Evolutionary conservation across 169 alveolate genomes (phyloP).

Genomic region (Eimeria brunetti): DNA sequence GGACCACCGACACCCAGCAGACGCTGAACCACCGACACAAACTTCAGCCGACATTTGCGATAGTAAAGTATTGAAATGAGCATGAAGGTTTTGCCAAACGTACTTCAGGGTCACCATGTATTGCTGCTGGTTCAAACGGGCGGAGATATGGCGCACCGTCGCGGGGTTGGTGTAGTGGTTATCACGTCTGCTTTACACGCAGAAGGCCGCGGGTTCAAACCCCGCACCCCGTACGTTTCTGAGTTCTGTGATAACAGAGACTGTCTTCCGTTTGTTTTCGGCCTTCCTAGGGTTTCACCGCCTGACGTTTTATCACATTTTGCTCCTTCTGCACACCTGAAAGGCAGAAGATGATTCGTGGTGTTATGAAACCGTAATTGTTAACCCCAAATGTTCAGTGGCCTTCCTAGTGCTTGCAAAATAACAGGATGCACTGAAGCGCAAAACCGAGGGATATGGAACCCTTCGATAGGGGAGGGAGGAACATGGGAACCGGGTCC

Average conservation of each 20-base stretch:
- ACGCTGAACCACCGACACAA: neutral
- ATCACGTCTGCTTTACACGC: slow-evolving; percentile 90
- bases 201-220: slow-evolving; percentile 90
- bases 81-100: neutral
- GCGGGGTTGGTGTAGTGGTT: slow-evolving; percentile 85
- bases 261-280: neutral
- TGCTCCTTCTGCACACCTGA: neutral
- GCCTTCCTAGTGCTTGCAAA: neutral
- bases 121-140: neutral
- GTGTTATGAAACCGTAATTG: neutral
- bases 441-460: neutral
- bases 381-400: neutral
- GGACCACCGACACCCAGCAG: neutral
- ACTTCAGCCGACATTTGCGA: neutral
- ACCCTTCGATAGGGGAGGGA: neutral
- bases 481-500: neutral
- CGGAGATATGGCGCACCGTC: too few species aligned
- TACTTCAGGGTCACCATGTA: neutral
- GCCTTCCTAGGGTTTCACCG: neutral
- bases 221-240: slow-evolving; percentile 84
- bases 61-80: neutral
- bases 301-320: neutral
- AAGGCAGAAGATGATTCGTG: neutral
- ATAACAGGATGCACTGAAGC: neutral
- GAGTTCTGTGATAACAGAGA: neutral